Percentiles rank a stretch among this genome's conserved stretches.
These are phyloP conservation scores for Silene latifolia DNA, from an alignment of 148 eudicot genomes.

Conservation along the genomic window DNA sequence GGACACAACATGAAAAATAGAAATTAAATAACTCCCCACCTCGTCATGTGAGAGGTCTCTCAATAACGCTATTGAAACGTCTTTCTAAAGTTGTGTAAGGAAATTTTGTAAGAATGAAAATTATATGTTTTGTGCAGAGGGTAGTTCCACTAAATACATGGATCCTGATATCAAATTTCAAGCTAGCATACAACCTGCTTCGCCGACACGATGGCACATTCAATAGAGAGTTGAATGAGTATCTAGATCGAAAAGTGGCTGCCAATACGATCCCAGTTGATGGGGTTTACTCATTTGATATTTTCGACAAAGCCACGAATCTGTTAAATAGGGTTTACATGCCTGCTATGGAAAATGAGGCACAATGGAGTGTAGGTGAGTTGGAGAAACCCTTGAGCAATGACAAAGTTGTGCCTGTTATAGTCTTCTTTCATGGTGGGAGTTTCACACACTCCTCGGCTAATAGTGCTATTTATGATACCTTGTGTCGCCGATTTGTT, in stretches of 20 bases:
- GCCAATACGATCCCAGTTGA: constrained; percentile 58
- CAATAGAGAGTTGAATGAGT: constrained; percentile 62
- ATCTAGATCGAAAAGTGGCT: constrained; percentile 66
- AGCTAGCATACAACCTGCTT: constrained; percentile 69
- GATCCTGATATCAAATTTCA: constrained; percentile 82
- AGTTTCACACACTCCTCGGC: constrained; percentile 80
- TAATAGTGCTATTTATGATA: constrained; percentile 72
- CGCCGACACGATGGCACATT: constrained; percentile 77
- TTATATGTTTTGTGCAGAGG: constrained; percentile 30
- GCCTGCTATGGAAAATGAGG: constrained; percentile 32
- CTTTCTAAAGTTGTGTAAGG: too few species aligned
- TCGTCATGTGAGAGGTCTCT: too few species aligned
- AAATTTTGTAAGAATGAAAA: neutral
- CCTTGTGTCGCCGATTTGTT: constrained; percentile 65
- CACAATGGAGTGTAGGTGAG: constrained; percentile 38
- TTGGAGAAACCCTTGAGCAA: constrained; percentile 55
- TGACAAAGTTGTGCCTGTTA: constrained; percentile 55
- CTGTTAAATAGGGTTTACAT: constrained; percentile 58
- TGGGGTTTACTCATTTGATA: constrained; percentile 68
- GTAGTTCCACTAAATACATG: constrained; percentile 81
- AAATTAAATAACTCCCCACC: too few species aligned
- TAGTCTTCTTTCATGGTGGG: constrained; percentile 79
- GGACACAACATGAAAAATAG: too few species aligned
- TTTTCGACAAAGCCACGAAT: constrained; percentile 46
- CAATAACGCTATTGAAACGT: too few species aligned